Conservation (phyloP, 768 basidiomycete genomes). For the Multifurca ochricompacta region DNA sequence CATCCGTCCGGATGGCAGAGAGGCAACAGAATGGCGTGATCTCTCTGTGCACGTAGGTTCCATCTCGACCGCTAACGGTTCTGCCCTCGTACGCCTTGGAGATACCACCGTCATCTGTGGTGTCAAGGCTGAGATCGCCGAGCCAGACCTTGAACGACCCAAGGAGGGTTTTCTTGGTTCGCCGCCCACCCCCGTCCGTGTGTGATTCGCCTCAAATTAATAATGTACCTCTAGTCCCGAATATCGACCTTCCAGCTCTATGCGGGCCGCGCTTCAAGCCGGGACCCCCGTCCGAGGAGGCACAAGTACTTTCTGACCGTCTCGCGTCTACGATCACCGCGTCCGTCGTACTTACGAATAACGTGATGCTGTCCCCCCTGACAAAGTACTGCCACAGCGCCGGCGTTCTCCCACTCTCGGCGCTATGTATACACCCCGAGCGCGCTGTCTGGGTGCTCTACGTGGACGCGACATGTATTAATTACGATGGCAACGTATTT, state of each 20-base stretch:
- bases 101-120: slow-evolving; percentile 95
- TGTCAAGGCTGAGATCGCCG: slow-evolving; percentile 90
- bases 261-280: slow-evolving; percentile 93
- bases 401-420: slow-evolving; percentile 50
- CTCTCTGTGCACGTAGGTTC: slow-evolving; percentile 79
- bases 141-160: slow-evolving; percentile 74
- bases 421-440: slow-evolving; percentile 72
- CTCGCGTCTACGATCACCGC: slow-evolving; percentile 64
- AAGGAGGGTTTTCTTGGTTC: slow-evolving; percentile 77
- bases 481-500: slow-evolving; percentile 94
- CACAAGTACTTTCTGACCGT: slow-evolving; percentile 81
- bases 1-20: slow-evolving; percentile 77
- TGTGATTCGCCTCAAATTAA: background rate
- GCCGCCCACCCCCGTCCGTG: slow-evolving; percentile 18
- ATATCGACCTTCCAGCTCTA: slow-evolving; percentile 87
- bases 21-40: slow-evolving; percentile 61
- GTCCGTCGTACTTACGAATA: slow-evolving; percentile 40
- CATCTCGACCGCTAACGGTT: slow-evolving; percentile 89
- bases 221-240: slow-evolving; percentile 57
- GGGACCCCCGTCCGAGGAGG: slow-evolving; percentile 91
- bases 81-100: slow-evolving; percentile 84
- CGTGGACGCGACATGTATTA: slow-evolving; percentile 90
- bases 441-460: slow-evolving; percentile 92
- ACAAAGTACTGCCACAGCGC: slow-evolving; percentile 40
- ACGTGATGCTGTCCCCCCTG: background rate